phyloP scores from a whole-genome alignment of 768 basidiomycete genomes.

The Leccinum uliginosum region DNA sequence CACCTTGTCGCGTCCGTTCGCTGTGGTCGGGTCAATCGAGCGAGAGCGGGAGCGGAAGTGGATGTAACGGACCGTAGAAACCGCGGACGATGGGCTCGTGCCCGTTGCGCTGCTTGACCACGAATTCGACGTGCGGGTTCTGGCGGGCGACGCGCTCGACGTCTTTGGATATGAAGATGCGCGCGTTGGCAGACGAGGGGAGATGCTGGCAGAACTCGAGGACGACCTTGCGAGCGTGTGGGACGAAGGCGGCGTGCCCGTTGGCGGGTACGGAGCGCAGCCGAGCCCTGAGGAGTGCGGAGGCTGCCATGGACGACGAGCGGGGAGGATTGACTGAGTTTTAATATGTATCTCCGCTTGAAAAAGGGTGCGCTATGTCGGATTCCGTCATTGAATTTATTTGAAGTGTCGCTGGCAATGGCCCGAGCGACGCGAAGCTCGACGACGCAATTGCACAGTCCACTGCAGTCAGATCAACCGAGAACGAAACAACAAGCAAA shows the following conservation, averaged over 20 bases:
- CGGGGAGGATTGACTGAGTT: slow-evolving; percentile 20
- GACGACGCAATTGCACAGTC: slow-evolving; percentile 35
- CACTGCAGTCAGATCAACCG: slow-evolving; percentile 28
- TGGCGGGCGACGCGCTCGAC: slow-evolving; percentile 60
- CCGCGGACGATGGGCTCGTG: slow-evolving; percentile 80
- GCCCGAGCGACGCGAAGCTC: slow-evolving; percentile 72
- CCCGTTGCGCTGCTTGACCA: slow-evolving; percentile 69
- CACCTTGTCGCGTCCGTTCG: slow-evolving; percentile 86
- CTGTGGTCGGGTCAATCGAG: slow-evolving; percentile 38
- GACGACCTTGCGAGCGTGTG: slow-evolving; percentile 80
- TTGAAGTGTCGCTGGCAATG: slow-evolving; percentile 41
- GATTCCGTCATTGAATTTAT: slow-evolving; percentile 22
- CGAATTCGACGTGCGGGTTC: slow-evolving; percentile 83
- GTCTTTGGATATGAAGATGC: slow-evolving; percentile 62
- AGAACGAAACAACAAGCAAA: slow-evolving; percentile 37
- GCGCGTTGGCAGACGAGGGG: slow-evolving; percentile 69
- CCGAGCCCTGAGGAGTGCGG: slow-evolving; percentile 41
- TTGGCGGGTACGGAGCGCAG: slow-evolving; percentile 63
- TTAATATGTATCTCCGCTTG: slow-evolving; percentile 15
- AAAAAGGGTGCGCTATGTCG: slow-evolving; percentile 7
- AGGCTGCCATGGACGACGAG: slow-evolving; percentile 27
- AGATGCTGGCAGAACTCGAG: slow-evolving; percentile 85
- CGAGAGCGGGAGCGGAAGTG: neutral
- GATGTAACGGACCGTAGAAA: slow-evolving; percentile 58
- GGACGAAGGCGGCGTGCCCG: slow-evolving; percentile 69